phyloP scores from a whole-genome alignment of 371 early-diverging fungal genomes.

The Mycotypha africana region DNA sequence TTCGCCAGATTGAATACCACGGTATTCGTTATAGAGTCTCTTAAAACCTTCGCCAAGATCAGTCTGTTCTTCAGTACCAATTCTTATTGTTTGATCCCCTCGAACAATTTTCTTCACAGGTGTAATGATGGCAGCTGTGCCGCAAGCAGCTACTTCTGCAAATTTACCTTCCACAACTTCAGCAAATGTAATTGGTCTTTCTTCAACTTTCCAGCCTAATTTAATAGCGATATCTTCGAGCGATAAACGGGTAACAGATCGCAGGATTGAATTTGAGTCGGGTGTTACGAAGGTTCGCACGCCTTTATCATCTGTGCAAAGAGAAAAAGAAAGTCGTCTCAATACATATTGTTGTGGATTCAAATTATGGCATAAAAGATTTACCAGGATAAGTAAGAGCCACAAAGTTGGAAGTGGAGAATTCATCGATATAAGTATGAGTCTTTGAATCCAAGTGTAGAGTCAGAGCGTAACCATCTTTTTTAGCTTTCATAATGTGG shows the following conservation, averaged over 20 bases:
- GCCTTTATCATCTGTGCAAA: conserved; percentile 35
- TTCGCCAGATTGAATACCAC: conserved; percentile 66
- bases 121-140: conserved; percentile 76
- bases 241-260: conserved; percentile 70
- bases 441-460: conserved; percentile 72
- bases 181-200: conserved; percentile 48
- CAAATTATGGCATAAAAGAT: not conserved
- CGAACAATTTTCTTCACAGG: conserved; percentile 69
- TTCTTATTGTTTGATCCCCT: conserved; percentile 34
- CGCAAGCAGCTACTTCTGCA: conserved; percentile 72
- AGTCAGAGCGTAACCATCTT: conserved; percentile 63
- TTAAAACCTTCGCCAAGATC: conserved; percentile 54
- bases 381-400: conserved; percentile 53
- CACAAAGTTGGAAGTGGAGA: conserved; percentile 81
- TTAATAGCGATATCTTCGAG: conserved; percentile 59
- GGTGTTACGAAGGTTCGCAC: conserved; percentile 68
- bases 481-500: conserved; percentile 57
- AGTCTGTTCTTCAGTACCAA: conserved; percentile 34
- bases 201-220: conserved; percentile 68
- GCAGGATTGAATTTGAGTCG: conserved; percentile 55
- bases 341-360: no score
- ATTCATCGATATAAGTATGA: conserved; percentile 69
- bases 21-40: conserved; percentile 53
- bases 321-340: no score
- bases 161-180: conserved; percentile 60